Evolutionary conservation across 805 yeast genomes (phyloP), one percentile per base, ranked within the genome.

Genomic region (Zygosaccharomyces pseudorouxii): DNA sequence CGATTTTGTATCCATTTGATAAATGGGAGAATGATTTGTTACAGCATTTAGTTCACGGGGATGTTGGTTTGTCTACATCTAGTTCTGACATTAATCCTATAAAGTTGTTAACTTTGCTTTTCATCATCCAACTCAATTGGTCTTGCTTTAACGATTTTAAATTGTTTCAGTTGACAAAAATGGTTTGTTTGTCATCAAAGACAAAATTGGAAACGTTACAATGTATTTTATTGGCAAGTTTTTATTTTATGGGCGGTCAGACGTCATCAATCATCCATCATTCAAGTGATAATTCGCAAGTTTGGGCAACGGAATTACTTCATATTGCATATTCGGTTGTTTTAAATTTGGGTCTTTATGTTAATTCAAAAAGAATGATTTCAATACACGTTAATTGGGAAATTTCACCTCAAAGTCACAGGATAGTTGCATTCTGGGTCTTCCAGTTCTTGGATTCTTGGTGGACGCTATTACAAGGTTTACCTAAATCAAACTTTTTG

Each of bases 121-220:
- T 55, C 41, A 54, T 65, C 10, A 56, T 63, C 27, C 69, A 65
- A 49, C 53, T 63, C 31, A 58, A 58, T 48, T 61, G 65, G 65
- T 53, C 55, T 3, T 62, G 67, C 49, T 50, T 63, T 29, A 58
- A 60, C 52, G 56, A 61, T 31, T 54, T 52, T 14, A 56, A 54
- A 29, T 46, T 65, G 16, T 63, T 59, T 42, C 54, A 59, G 35
- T 44, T 62, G 8, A 55, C 65, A 6, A 62, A 62, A 48, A 31
- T 60, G 25, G 44, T 65, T 35, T 52, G 56, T 14, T 42, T 52
- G 3, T 51, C 55, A 5, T 42, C 58, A 7, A 38, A 50, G 9
- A 50, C 53, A 12, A 51, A 51, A 27, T 23, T 61, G 36, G 52
- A 52, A 6, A 48, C 47, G 6, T 29, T 62, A 10, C 68, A 65